Evolutionary conservation across 139 green algal species (phyloP).

Genomic region (Pseudopediastrum boryanum): DNA sequence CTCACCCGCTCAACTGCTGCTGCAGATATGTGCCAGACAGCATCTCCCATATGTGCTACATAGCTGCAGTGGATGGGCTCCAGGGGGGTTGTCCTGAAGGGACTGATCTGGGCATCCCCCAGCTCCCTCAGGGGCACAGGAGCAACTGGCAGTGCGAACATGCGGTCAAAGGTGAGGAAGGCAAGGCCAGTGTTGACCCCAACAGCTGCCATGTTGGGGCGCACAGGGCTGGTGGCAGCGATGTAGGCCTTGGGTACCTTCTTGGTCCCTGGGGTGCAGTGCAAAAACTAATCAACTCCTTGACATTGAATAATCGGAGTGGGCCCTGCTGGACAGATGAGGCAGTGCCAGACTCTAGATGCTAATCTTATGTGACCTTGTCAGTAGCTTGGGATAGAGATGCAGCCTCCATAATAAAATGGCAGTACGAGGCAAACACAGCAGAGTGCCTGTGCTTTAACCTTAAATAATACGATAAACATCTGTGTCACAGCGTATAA

Average conservation of each 20-base stretch:
- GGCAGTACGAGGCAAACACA: too few relatives aligned
- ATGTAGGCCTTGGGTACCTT: constrained; percentile 58
- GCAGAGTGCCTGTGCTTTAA: too few relatives aligned
- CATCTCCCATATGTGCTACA: constrained; percentile 29
- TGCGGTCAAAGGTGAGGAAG: constrained; percentile 37
- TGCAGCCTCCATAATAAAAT: too few relatives aligned
- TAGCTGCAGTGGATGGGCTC: constrained; percentile 22
- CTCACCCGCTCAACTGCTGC: constrained; percentile 26
- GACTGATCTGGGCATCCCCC: constrained; percentile 26
- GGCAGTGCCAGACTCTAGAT: too few relatives aligned
- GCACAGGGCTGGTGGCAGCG: constrained; percentile 47
- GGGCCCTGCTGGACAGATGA: too few relatives aligned
- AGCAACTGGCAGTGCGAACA: constrained; percentile 40
- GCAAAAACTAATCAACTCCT: too few relatives aligned
- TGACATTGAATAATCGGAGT: too few relatives aligned
- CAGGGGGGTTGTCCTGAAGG: background rate
- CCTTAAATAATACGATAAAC: too few relatives aligned
- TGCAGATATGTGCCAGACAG: constrained; percentile 16
- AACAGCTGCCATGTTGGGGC: constrained; percentile 42
- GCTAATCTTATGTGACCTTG: too few relatives aligned
- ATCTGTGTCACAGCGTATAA: too few relatives aligned
- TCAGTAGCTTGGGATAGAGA: too few relatives aligned
- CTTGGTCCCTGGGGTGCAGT: constrained; percentile 43
- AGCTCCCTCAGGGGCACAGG: constrained; percentile 42
- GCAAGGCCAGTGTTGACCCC: constrained; percentile 52